Conservation (phyloP, 192 early-diverging fungal species). For the Cetraspora pellucida region DNA sequence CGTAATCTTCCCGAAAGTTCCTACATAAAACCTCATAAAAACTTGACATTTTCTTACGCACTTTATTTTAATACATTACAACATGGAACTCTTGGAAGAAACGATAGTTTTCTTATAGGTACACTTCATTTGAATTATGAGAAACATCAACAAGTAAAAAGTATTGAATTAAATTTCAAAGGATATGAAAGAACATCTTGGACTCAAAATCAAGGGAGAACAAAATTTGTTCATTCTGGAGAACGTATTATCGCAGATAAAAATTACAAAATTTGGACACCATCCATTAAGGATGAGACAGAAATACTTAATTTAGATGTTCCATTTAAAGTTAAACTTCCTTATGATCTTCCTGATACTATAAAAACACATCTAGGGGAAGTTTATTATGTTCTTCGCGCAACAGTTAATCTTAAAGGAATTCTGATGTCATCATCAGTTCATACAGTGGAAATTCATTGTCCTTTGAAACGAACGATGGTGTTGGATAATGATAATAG, state of each 20-base stretch:
- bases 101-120: conserved; percentile 27
- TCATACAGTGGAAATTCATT: conserved; percentile 14
- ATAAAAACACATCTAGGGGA: conserved; percentile 1
- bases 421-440: neutral
- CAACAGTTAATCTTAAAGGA: conserved; percentile 12
- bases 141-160: neutral
- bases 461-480: conserved; percentile 21
- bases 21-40: conserved; percentile 30
- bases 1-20: neutral
- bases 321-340: conserved; percentile 31
- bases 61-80: conserved; percentile 10
- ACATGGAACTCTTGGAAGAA: conserved; percentile 13
- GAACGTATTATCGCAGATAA: conserved; percentile 18
- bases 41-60: conserved; percentile 16
- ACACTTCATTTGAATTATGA: conserved; percentile 20
- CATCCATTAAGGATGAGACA: neutral
- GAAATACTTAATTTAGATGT: neutral
- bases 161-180: conserved; percentile 26
- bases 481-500: conserved; percentile 26
- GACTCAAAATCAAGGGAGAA: conserved; percentile 4
- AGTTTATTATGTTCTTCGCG: conserved; percentile 15
- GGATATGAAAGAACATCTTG: conserved; percentile 19
- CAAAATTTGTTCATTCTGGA: neutral
- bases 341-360: conserved; percentile 27
- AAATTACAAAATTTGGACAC: conserved; percentile 24